phyloP scores from a whole-genome alignment of 768 basidiomycete species.

The Trametes maxima region DNA sequence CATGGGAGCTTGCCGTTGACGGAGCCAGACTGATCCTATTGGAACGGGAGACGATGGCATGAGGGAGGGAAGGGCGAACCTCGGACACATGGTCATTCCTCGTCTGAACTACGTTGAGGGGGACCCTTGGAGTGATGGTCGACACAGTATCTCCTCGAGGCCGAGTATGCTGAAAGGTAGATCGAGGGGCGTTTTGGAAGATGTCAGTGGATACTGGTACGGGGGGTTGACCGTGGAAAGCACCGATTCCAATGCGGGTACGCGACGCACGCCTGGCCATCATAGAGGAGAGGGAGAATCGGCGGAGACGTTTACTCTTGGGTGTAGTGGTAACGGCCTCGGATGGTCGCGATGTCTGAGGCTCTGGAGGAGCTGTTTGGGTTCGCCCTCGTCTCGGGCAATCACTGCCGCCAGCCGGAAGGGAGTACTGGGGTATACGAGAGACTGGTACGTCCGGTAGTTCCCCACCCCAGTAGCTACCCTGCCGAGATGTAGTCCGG shows the following conservation, averaged over 20 bases:
- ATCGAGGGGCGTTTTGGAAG: background rate
- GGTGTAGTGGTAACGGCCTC: background rate
- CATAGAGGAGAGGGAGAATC: conserved; percentile 33
- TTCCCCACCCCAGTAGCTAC: conserved; percentile 15
- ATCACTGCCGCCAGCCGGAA: background rate
- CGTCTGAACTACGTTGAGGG: conserved; percentile 1
- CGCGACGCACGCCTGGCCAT: conserved; percentile 26
- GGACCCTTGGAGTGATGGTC: conserved; percentile 13
- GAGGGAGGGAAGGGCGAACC: background rate
- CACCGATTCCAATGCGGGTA: conserved; percentile 11
- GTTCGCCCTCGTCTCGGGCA: conserved; percentile 1
- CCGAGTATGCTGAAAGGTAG: background rate
- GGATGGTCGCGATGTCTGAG: background rate
- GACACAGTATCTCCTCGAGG: conserved; percentile 11
- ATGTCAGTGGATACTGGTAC: background rate
- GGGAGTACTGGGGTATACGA: background rate
- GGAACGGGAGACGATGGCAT: background rate
- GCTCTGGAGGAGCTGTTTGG: conserved; percentile 14
- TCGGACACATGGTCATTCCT: background rate
- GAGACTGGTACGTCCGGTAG: conserved; percentile 6
- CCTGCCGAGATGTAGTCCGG: background rate
- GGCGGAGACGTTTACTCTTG: conserved; percentile 21
- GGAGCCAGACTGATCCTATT: background rate
- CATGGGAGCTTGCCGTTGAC: conserved; percentile 1
- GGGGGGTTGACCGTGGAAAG: background rate